Evolutionary conservation across 805 yeast genomes (phyloP), one percentile per base, ranked within the genome.

Genomic region (Diddensiella santjacobensis): DNA sequence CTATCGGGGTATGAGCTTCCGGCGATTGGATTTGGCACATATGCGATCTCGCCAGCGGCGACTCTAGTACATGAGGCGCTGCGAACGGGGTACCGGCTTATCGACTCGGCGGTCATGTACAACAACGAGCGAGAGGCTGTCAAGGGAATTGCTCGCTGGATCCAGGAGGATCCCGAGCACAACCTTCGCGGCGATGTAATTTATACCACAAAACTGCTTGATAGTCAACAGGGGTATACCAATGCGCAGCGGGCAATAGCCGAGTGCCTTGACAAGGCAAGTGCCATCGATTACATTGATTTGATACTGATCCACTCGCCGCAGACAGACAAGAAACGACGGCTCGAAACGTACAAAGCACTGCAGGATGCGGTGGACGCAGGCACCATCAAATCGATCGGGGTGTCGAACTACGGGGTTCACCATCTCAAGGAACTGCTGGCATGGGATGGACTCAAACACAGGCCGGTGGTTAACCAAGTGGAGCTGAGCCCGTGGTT

Each of bases 401-500:
- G 87, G 19, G 85, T 83, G 6, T 79, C 85, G 30, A 82, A 81
- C 63, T 81, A 72, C 58, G 84, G 84, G 15, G 61, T 68, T 19
- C 70, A 71, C 42, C 86, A 82, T 58, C 57, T 82, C 22, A 64
- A 78, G 56, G 84, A 81, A 61, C 62, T 83, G 19, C 58, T 75
- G 33, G 59, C 59, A 3, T 75, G 78, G 72, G 65, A 65, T 8
- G 76, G 69, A 2, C 65, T 80, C 52, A 74, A 65, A 51, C 60
- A 75, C 52, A 72, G 72, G 56, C 90, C 96, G 0, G 86, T 80
- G 0, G 83, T 85, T 33, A 83, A 87, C 64, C 96, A 88, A 63
- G 77, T 88, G 58, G 96, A 87, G 65, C 74, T 87, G 44, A 85
- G 87, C 52, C 96, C 93, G n/a, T 87, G 95, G 90, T 72, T 83